A percentile compares a stretch with the other conserved stretches of the same genome.
phyloP scores from a whole-genome alignment of 2,329 filamentous ascomycete genomes.

The Ceratocystis eucalypticola region DNA sequence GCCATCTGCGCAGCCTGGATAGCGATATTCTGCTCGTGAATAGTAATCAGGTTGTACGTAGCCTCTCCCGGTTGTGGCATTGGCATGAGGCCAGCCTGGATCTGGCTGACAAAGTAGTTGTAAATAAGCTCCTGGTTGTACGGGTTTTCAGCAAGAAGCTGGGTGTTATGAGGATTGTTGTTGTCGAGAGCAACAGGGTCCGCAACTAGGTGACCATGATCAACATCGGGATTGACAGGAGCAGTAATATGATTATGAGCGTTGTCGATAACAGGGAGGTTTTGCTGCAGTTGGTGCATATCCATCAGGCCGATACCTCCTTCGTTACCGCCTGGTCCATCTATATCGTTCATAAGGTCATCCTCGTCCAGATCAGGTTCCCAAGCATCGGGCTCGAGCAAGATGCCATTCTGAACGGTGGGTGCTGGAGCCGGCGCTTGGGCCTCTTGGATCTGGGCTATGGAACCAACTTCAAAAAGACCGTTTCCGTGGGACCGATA shows the following conservation, averaged over 20 bases:
- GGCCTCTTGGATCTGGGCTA: neutral
- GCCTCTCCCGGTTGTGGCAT: neutral
- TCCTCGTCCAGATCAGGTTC: constrained; percentile 5
- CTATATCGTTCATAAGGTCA: neutral
- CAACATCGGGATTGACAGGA: neutral
- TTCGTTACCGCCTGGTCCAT: neutral
- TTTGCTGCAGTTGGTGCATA: constrained; percentile 7
- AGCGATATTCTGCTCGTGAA: constrained; percentile 4
- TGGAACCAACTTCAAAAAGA: neutral
- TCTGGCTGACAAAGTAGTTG: constrained; percentile 1
- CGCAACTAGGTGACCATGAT: neutral
- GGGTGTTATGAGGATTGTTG: neutral
- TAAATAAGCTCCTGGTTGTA: neutral
- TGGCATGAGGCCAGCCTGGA: neutral
- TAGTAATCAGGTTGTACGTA: neutral
- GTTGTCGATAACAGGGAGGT: neutral
- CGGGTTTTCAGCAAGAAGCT: neutral
- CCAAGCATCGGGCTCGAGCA: neutral
- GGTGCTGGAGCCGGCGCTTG: neutral
- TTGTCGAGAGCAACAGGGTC: neutral
- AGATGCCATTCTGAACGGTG: neutral
- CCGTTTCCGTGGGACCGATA: neutral
- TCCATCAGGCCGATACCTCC: neutral
- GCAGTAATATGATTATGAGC: neutral
- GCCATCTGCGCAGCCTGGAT: constrained; percentile 1